Evolutionary conservation across 805 yeast genomes (phyloP).

Genomic region (Kazachstania africana): DNA sequence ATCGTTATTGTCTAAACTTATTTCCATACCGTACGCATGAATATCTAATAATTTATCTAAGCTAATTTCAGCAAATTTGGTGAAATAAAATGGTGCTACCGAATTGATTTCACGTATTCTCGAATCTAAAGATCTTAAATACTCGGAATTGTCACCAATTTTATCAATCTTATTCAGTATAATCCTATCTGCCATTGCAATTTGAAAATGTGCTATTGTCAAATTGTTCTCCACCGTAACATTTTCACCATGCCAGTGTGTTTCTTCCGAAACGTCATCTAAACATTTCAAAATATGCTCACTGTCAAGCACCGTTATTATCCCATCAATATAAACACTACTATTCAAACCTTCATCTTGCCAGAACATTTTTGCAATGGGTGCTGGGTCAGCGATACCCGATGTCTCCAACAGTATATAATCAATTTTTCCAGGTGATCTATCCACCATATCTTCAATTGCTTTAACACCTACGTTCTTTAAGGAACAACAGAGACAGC

Average conservation of each 20-base stretch:
- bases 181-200: constrained; percentile 80
- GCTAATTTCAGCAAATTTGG: constrained; percentile 64
- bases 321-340: constrained; percentile 81
- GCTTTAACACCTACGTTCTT: constrained; percentile 93
- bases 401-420: constrained; percentile 90
- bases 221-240: constrained; percentile 31
- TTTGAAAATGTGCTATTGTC: constrained; percentile 80
- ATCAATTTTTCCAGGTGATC: constrained; percentile 65
- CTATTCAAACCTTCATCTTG: constrained; percentile 80
- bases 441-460: constrained; percentile 72
- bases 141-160: constrained; percentile 16
- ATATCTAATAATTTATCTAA: constrained; percentile 58
- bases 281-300: constrained; percentile 54
- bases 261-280: constrained; percentile 48
- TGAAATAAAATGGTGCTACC: constrained; percentile 52
- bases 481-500: constrained; percentile 93
- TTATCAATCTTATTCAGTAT: constrained; percentile 70
- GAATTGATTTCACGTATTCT: constrained; percentile 45
- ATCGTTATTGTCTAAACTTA: constrained; percentile 6
- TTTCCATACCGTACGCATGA: constrained; percentile 44
- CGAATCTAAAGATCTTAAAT: constrained; percentile 24
- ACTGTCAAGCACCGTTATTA: constrained; percentile 75
- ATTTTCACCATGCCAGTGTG: constrained; percentile 51
- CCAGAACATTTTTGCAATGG: constrained; percentile 97
- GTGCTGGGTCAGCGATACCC: constrained; percentile 96